These are phyloP conservation scores for Colletotrichum spaethianum DNA, from an alignment of 2,329 filamentous ascomycete species.

Conservation along the genomic window DNA sequence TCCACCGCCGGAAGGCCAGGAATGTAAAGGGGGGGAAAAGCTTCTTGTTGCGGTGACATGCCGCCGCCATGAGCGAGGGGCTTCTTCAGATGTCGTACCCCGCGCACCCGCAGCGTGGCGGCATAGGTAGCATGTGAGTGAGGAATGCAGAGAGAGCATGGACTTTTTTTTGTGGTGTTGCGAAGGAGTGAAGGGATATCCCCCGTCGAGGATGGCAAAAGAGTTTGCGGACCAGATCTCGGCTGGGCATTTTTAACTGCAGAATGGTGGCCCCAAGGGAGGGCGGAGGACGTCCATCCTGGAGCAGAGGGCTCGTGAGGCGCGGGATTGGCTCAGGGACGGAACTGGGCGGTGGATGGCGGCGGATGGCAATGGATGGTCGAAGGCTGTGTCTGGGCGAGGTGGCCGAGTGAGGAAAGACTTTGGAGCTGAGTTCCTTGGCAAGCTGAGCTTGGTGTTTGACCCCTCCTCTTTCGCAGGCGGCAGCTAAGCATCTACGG, in stretches of 20 bases:
- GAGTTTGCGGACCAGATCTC: slow-evolving; percentile 2
- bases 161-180: not conserved
- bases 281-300: slow-evolving; percentile 6
- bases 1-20: not conserved
- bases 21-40: slow-evolving; percentile 5
- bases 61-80: too few species aligned
- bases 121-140: not conserved
- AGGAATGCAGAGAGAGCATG: not conserved
- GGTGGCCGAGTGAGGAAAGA: slow-evolving; percentile 1
- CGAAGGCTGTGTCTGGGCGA: slow-evolving; percentile 9
- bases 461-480: not conserved
- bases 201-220: not conserved
- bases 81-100: not conserved
- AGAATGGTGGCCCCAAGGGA: not conserved
- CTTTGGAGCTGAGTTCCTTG: slow-evolving; percentile 4
- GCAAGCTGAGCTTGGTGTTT: slow-evolving; percentile 5
- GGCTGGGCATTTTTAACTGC: not conserved
- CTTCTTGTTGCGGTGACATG: not conserved
- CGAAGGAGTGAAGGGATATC: not conserved
- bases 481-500: not conserved
- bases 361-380: not conserved
- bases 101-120: not conserved
- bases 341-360: not conserved
- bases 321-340: not conserved
- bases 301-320: slow-evolving; percentile 6